These are phyloP conservation scores for Haematococcus sp. DNA, from an alignment of 139 green algal genomes.

Conservation along the genomic window DNA sequence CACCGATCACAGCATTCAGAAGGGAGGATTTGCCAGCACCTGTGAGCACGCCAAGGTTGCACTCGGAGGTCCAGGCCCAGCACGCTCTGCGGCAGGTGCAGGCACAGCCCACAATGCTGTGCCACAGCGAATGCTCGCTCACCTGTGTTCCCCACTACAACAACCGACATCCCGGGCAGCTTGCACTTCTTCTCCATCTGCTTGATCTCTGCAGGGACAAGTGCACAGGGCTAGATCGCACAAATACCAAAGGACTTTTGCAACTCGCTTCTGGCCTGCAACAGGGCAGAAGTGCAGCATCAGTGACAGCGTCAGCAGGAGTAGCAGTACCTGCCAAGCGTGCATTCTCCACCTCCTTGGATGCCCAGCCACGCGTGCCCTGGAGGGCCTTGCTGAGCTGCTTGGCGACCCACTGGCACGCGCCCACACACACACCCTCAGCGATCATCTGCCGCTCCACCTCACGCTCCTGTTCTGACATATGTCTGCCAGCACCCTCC, in stretches of 20 bases:
- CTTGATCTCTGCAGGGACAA: slow-evolving; percentile 21
- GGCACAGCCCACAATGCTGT: neutral
- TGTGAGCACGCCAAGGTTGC: neutral
- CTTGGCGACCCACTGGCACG: neutral
- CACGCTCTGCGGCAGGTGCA: neutral
- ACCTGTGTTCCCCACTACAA: slow-evolving; percentile 29
- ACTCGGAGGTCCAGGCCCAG: neutral
- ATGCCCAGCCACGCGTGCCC: neutral
- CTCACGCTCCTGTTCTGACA: neutral
- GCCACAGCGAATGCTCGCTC: neutral
- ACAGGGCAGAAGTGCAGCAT: too few species aligned
- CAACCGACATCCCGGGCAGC: slow-evolving; percentile 18
- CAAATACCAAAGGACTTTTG: too few species aligned
- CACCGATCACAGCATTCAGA: slow-evolving; percentile 36
- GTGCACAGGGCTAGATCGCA: too few species aligned
- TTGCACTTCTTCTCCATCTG: slow-evolving; percentile 1
- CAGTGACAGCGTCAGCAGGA: too few species aligned
- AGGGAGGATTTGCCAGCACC: slow-evolving; percentile 13
- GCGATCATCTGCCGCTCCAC: neutral
- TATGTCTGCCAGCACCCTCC: neutral
- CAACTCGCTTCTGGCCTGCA: too few species aligned
- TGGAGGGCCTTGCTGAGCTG: neutral
- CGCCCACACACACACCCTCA: neutral
- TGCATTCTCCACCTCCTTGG: neutral
- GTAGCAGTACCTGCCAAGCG: too few species aligned